These are phyloP conservation scores for Sporothrix mexicana DNA, from an alignment of 2,329 filamentous ascomycete genomes.

Conservation along the genomic window DNA sequence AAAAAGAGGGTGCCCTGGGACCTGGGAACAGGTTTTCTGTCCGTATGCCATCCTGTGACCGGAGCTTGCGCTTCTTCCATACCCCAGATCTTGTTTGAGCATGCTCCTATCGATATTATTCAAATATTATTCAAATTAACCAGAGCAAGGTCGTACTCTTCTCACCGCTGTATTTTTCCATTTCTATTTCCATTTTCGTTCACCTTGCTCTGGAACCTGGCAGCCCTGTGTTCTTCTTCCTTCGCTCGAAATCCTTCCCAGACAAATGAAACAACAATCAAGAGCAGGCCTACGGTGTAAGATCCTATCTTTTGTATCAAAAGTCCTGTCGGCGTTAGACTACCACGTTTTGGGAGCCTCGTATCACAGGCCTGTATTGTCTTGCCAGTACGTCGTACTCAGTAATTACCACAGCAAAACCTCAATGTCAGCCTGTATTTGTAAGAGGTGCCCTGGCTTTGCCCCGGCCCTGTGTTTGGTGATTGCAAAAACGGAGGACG, in stretches of 20 bases:
- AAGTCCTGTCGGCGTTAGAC: neutral
- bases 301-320: neutral
- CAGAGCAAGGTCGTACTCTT: too few species aligned
- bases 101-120: neutral
- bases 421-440: neutral
- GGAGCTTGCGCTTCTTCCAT: neutral
- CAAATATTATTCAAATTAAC: too few species aligned
- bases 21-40: conserved; percentile 15
- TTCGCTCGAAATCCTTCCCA: conserved; percentile 13
- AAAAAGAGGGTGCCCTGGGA: neutral
- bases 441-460: neutral
- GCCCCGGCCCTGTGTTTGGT: neutral
- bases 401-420: neutral
- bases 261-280: conserved; percentile 14
- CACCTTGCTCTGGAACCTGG: neutral
- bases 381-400: neutral
- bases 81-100: neutral
- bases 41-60: neutral
- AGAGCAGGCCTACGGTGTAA: neutral
- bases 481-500: neutral
- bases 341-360: conserved; percentile 14
- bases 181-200: neutral
- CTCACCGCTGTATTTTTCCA: neutral
- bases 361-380: conserved; percentile 4
- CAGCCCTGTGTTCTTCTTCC: neutral